Conservation (phyloP, 1,139 yeast species). For the Hansenula lynferdii region DNA sequence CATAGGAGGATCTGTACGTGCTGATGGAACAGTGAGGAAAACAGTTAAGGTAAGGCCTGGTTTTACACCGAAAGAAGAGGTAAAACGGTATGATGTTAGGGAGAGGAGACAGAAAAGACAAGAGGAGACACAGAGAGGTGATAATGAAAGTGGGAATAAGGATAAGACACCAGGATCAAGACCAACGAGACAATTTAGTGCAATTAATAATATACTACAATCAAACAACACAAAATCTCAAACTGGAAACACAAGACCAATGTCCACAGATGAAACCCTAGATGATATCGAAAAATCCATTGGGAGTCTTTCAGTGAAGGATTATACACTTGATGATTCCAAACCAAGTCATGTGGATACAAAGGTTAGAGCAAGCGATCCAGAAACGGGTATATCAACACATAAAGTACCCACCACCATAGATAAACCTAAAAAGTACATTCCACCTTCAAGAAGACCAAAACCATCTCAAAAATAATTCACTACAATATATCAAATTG, state of each 20-base stretch:
- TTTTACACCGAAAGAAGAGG: constrained; percentile 32
- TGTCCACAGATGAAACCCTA: not conserved
- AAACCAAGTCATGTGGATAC: too few species aligned
- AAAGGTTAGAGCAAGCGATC: too few species aligned
- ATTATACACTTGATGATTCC: not conserved
- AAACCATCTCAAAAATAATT: constrained; percentile 2
- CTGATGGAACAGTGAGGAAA: constrained; percentile 35
- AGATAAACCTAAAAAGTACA: constrained; percentile 5
- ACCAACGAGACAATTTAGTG: constrained; percentile 7
- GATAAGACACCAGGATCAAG: constrained; percentile 13
- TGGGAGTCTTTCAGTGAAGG: not conserved
- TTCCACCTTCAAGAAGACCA: constrained; percentile 9
- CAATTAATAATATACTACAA: not conserved
- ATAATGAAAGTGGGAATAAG: too few species aligned
- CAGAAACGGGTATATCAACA: not conserved
- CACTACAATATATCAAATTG: not conserved
- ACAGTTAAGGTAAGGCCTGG: constrained; percentile 33
- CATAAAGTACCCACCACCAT: not conserved
- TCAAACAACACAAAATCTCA: not conserved
- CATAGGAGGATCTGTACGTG: constrained; percentile 24
- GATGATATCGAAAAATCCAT: not conserved
- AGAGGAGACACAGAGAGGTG: not conserved
- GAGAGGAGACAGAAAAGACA: constrained; percentile 5
- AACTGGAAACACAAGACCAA: constrained; percentile 2
- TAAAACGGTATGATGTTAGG: constrained; percentile 24